Percentiles rank a stretch among this genome's conserved stretches.
Evolutionary conservation across 345 rosid species (phyloP).

Genomic region (Moringa oleifera): DNA sequence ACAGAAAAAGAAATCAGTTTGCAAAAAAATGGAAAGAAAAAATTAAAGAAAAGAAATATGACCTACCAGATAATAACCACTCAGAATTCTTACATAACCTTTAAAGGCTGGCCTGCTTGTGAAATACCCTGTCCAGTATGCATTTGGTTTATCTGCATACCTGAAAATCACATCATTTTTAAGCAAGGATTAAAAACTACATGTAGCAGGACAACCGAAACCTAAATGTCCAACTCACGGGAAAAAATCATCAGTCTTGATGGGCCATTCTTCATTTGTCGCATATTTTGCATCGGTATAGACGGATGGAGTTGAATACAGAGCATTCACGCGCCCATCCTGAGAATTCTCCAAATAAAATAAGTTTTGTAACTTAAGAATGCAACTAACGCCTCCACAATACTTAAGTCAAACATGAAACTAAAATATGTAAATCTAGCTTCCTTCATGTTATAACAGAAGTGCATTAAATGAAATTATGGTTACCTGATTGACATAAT

Average conservation of each 20-base stretch:
- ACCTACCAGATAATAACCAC: slow-evolving; percentile 80
- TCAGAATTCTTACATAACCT: slow-evolving; percentile 71
- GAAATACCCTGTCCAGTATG: slow-evolving; percentile 97
- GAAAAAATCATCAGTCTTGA: slow-evolving; percentile 85
- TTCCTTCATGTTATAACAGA: slow-evolving; percentile 3
- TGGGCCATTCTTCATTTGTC: slow-evolving; percentile 76
- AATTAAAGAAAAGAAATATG: background rate
- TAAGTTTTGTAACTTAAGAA: slow-evolving; percentile 12
- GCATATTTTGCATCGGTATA: slow-evolving; percentile 84
- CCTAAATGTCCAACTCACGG: slow-evolving; percentile 55
- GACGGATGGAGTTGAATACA: slow-evolving; percentile 86
- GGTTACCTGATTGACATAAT: slow-evolving; percentile 80
- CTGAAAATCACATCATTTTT: slow-evolving; percentile 30
- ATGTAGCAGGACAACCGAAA: slow-evolving; percentile 3
- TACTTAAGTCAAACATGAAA: slow-evolving; percentile 2
- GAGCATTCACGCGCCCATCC: slow-evolving; percentile 95
- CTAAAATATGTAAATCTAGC: background rate
- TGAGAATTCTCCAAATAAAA: slow-evolving; percentile 25
- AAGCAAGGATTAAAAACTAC: background rate
- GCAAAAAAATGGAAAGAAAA: background rate
- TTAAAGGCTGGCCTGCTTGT: slow-evolving; percentile 87
- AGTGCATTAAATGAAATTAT: background rate
- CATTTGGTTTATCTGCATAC: slow-evolving; percentile 88
- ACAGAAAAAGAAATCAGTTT: background rate
- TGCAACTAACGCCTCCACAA: slow-evolving; percentile 6